Percentiles rank a stretch among this genome's conserved stretches.
Evolutionary conservation across 2,329 filamentous ascomycete genomes (phyloP).

Genomic region (Exserohilum turcica): DNA sequence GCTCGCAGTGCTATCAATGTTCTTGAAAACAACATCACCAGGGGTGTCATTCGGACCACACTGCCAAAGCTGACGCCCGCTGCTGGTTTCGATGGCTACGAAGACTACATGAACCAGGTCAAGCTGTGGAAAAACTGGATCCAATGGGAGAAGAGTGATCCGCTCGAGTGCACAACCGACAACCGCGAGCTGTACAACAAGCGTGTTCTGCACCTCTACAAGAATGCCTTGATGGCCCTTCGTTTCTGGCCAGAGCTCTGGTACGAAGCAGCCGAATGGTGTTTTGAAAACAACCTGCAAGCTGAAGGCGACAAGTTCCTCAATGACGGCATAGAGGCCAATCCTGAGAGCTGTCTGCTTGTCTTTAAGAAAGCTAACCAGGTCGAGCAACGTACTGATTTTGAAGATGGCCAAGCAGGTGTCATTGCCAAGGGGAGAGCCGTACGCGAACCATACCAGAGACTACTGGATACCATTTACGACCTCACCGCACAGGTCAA

Average conservation of each 20-base stretch:
- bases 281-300: conserved; percentile 75
- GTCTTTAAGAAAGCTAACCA: conserved; percentile 89
- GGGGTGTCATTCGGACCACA: conserved; percentile 75
- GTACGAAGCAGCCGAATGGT: conserved; percentile 94
- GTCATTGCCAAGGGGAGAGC: conserved; percentile 68
- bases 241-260: conserved; percentile 96
- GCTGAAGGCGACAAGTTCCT: conserved; percentile 79
- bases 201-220: conserved; percentile 87
- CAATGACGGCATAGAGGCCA: conserved; percentile 80
- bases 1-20: conserved; percentile 88
- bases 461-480: conserved; percentile 85
- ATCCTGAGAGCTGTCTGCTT: conserved; percentile 90
- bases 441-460: conserved; percentile 82
- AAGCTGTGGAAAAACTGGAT: conserved; percentile 94
- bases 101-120: conserved; percentile 82
- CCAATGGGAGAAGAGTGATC: conserved; percentile 91
- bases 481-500: conserved; percentile 75
- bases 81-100: conserved; percentile 82
- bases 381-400: conserved; percentile 76
- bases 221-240: conserved; percentile 89
- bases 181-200: conserved; percentile 75
- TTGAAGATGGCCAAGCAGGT: conserved; percentile 75
- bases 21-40: conserved; percentile 88
- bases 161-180: conserved; percentile 81
- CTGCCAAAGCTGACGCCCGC: conserved; percentile 82